phyloP scores from a whole-genome alignment of 768 basidiomycete species.

The Leccinellum albellum region DNA sequence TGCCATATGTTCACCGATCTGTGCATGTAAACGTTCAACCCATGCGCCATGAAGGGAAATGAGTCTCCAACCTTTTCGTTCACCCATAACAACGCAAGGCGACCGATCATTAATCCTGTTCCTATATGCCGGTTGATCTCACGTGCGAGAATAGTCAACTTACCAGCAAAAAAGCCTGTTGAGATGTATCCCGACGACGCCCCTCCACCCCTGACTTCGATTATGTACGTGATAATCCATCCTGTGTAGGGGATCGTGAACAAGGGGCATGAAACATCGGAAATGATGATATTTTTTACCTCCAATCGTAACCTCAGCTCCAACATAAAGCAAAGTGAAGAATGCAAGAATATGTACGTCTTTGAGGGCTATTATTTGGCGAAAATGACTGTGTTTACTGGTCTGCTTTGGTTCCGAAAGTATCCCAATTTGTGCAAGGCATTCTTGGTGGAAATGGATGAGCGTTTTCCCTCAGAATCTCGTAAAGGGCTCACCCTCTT shows the following conservation, averaged over 20 bases:
- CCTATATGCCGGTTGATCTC: neutral
- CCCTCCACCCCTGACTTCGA: conserved; percentile 42
- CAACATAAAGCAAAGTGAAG: conserved; percentile 46
- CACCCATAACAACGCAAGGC: conserved; percentile 27
- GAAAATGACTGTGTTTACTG: conserved; percentile 37
- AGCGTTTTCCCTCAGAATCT: neutral
- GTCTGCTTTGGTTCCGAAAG: conserved; percentile 17
- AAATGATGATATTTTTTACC: conserved; percentile 23
- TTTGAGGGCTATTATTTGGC: conserved; percentile 42
- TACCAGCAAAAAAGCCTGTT: conserved; percentile 36
- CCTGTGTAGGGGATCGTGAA: conserved; percentile 31
- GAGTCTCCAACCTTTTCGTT: conserved; percentile 21
- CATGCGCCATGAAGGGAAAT: neutral
- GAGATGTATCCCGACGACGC: conserved; percentile 45
- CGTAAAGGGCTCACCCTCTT: conserved; percentile 48
- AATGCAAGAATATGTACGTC: conserved; percentile 45
- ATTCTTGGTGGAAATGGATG: conserved; percentile 27
- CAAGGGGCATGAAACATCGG: neutral
- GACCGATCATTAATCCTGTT: conserved; percentile 29
- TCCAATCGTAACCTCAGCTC: conserved; percentile 51
- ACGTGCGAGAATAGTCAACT: neutral
- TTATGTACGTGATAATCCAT: conserved; percentile 64
- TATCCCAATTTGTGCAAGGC: conserved; percentile 36
- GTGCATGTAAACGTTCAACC: neutral
- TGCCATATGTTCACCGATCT: conserved; percentile 32